These are phyloP conservation scores for Vaccinium darrowii DNA, from an alignment of 148 eudicot species.

Conservation along the genomic window DNA sequence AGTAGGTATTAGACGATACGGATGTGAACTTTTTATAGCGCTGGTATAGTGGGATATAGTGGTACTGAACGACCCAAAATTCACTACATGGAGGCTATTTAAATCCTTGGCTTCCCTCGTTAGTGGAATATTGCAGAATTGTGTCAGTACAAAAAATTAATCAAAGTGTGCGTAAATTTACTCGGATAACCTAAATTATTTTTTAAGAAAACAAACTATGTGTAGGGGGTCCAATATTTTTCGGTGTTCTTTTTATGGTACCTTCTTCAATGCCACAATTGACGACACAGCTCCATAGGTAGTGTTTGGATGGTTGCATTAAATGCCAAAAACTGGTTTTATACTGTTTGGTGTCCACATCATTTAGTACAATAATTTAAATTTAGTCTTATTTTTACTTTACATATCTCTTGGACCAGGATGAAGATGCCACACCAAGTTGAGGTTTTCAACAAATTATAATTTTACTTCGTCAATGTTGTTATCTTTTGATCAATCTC, in stretches of 20 bases:
- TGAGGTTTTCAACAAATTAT: not conserved
- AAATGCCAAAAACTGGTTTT: not conserved
- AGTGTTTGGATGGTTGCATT: conserved; percentile 16
- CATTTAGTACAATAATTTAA: not conserved
- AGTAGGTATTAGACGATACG: too few relatives aligned
- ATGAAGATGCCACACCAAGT: not conserved
- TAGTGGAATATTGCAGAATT: not conserved
- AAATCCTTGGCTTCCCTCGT: too few relatives aligned
- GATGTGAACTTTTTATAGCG: too few relatives aligned
- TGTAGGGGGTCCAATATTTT: not conserved
- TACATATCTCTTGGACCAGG: not conserved
- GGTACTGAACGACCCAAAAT: too few relatives aligned
- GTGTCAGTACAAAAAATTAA: not conserved
- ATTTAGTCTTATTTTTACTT: not conserved
- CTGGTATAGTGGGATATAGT: too few relatives aligned
- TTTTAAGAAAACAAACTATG: not conserved
- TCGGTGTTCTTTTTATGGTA: not conserved
- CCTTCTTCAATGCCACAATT: conserved; percentile 10
- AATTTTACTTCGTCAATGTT: not conserved
- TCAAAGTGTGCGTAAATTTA: not conserved
- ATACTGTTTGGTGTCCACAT: not conserved
- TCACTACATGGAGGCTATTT: too few relatives aligned
- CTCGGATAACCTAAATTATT: not conserved
- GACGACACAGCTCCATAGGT: conserved; percentile 14
- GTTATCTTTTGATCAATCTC: too few relatives aligned